phyloP scores from a whole-genome alignment of 2,329 filamentous ascomycete genomes.

The Botrytis sinoallii region DNA sequence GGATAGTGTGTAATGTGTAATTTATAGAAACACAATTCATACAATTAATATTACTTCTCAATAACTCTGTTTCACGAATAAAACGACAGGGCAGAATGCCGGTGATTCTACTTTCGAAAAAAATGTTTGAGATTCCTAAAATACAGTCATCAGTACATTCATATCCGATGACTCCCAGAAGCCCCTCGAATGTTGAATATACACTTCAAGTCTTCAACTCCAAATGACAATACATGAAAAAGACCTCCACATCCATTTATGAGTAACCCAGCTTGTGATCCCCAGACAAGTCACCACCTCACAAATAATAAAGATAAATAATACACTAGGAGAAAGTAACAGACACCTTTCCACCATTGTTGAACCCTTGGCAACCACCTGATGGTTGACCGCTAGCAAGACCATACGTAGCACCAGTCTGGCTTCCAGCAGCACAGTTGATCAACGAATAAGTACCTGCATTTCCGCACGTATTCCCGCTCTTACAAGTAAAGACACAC shows the following conservation, averaged over 20 bases:
- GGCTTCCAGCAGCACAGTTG: constrained; percentile 13
- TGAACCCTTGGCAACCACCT: constrained; percentile 21
- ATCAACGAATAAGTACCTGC: constrained; percentile 11
- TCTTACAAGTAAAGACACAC: constrained; percentile 15
- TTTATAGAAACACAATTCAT: neutral
- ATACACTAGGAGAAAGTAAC: constrained; percentile 10
- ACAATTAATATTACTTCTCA: neutral
- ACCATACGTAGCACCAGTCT: constrained; percentile 13
- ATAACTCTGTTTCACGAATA: neutral
- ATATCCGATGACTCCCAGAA: neutral
- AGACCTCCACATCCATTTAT: neutral
- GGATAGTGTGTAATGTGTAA: neutral
- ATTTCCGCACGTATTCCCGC: neutral
- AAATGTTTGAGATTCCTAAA: neutral
- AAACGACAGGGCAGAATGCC: neutral
- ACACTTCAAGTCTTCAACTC: neutral
- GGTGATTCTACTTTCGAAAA: neutral
- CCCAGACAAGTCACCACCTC: neutral
- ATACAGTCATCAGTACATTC: neutral
- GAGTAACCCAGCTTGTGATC: neutral
- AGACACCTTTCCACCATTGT: constrained; percentile 8
- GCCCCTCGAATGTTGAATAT: neutral
- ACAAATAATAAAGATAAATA: neutral
- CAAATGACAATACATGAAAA: neutral
- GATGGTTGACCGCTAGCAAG: neutral